Evolutionary conservation across 1,284 basidiomycete species (phyloP), one percentile per base, ranked within the genome.

Genomic region (Sporisorium exsertum): DNA sequence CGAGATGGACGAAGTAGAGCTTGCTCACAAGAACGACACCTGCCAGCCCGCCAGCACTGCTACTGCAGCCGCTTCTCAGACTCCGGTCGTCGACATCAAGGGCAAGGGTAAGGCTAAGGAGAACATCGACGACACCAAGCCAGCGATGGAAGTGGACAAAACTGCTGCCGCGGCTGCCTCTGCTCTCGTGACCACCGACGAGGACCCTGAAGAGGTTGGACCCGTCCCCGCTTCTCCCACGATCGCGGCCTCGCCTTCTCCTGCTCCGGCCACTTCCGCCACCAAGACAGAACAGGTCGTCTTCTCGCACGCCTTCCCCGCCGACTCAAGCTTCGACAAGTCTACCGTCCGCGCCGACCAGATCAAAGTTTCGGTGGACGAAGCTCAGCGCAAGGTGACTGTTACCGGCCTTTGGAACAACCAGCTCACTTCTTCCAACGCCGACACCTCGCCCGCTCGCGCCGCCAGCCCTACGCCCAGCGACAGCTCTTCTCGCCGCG

Each of bases 391-490:
- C 66, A 72, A 60, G 26, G 70, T 77, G 26, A 77, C 74, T 8
- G 74, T 77, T 54, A 65, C 74, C 20, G 74, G 74, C 9, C 74
- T 77, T 35, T 77, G 74, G 74, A 63, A 69, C 65, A 29, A 72
- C n/a, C 49, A 63, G 42, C 43, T 60, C 15, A 26, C 57, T 16
- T 9, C 58, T 1, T 35, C 49, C n/a, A 26, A 64, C 20, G n/a
- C 46, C 24, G 32, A 33, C 15, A 15, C 45, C 22, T 47, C 57
- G 10, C 51, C 65, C 22, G 65, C 50, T 15, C 64, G 69, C 18
- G 20, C 73, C 9, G 51, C 62, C 12, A 77, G 73, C 57, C 73
- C 73, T 18, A 62, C 68, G 13, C 73, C 65, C 32, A 72, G 69
- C 65, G 60, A 64, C 62, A 55, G 40, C 15, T 63, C 58, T 22